Base-by-base conservation (phyloP, 1,284 basidiomycete genomes). In the Cystobasidium sp. region DNA sequence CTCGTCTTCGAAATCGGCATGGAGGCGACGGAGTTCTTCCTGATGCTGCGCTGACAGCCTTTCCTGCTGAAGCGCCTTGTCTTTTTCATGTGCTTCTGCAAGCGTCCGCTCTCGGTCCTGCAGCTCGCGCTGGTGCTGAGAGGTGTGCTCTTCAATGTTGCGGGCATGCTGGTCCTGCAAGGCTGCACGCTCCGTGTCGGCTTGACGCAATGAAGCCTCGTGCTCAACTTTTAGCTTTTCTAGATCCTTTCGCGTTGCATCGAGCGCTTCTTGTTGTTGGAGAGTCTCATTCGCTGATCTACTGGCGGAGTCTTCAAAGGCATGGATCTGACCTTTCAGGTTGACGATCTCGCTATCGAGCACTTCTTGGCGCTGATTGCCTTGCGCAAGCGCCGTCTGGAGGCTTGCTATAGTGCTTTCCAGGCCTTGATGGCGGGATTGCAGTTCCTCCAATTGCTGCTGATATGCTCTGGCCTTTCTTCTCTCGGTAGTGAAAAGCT, bases 401-500 rank as follows among this genome's bases (percentile, higher is more conserved):
- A 67, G 39, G 7, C 20, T 49, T 24, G 46, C 46, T 6, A 58
- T 43, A 39, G n/a, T 20, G 20, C 44, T 39, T 44, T 68, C 67
- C 39, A 58, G 53, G 31, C 43, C 67, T 31, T 18, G 16, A 18
- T 31, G n/a, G n/a, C 43, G 63, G 37, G 41, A 18, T 22, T 73
- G 37, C 8, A 62, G 49, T 4, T 49, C 62, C 41, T 58, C 20
- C 10, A 73, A 39, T 53, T 73, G 70, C 18, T 31, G 43, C 43
- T 66, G 63, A 20, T 56, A 61, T 18, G 5, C 53, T 18, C 51
- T 64, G 7, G 37, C 63, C 63, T 66, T 73, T 20, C 70, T n/a
- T 7, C 63, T 20, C 47, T 73, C 70, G 43, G 18, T 58, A 8
- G 10, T 51, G 63, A 73, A 73, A 14, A 73, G 53, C 16, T 65